Percentiles rank a stretch among this genome's conserved stretches.
Conservation (phyloP, 2,329 filamentous ascomycete genomes). For the Escovopsis sp. region DNA sequence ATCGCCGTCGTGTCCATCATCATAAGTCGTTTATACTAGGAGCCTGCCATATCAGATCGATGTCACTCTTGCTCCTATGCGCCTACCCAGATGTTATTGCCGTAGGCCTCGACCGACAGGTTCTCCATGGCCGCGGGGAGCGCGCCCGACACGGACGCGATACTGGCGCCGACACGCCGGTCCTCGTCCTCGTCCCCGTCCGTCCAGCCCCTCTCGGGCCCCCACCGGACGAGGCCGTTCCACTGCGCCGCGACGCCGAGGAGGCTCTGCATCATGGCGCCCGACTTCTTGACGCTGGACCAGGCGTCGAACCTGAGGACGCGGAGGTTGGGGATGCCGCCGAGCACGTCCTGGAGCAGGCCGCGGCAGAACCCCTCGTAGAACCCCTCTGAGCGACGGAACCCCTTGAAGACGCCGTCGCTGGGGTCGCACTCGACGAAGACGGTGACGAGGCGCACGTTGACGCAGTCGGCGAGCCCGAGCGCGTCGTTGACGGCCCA, state of each 20-base stretch:
- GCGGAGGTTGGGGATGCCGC: slow-evolving; percentile 38
- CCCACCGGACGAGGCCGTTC: slow-evolving; percentile 46
- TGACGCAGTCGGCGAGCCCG: slow-evolving; percentile 47
- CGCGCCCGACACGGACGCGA: not conserved
- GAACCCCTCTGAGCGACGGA: slow-evolving; percentile 49
- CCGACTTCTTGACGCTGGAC: slow-evolving; percentile 47
- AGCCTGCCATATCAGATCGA: not conserved
- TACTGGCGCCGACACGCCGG: no score
- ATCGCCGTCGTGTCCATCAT: no score
- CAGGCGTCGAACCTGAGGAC: slow-evolving; percentile 58
- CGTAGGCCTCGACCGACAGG: slow-evolving; percentile 7
- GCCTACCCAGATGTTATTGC: slow-evolving; percentile 7
- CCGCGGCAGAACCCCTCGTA: slow-evolving; percentile 52
- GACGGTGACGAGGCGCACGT: slow-evolving; percentile 45
- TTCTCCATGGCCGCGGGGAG: not conserved
- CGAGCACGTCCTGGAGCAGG: slow-evolving; percentile 42
- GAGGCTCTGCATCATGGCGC: slow-evolving; percentile 49
- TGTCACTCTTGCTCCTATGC: slow-evolving; percentile 5
- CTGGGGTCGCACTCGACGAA: slow-evolving; percentile 63
- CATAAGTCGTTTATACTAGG: no score
- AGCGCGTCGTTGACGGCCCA: slow-evolving; percentile 55
- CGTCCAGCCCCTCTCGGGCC: slow-evolving; percentile 51
- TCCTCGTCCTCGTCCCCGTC: slow-evolving; percentile 28
- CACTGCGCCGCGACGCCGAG: slow-evolving; percentile 34
- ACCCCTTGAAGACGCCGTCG: slow-evolving; percentile 51